phyloP scores from a whole-genome alignment of 2,329 filamentous ascomycete species.

The Verticillium klebahnii region DNA sequence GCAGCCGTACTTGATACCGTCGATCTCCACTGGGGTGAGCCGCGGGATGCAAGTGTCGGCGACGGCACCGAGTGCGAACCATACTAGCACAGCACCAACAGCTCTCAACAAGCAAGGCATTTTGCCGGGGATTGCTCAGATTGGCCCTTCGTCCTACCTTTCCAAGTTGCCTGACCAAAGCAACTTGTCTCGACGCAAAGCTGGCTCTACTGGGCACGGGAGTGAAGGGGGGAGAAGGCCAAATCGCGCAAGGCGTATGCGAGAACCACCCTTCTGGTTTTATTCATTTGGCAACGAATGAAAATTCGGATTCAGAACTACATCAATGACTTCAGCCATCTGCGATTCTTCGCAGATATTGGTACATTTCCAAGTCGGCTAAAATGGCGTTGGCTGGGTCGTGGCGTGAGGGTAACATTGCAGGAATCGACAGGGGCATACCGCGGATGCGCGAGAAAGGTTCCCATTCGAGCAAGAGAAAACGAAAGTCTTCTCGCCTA shows the following conservation, averaged over 20 bases:
- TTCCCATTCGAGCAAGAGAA: not conserved
- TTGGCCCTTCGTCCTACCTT: not conserved
- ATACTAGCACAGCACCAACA: not conserved
- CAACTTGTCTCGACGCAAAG: too few relatives aligned
- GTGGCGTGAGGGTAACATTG: not conserved
- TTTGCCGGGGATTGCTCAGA: not conserved
- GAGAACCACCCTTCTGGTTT: too few relatives aligned
- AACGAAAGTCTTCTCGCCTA: not conserved
- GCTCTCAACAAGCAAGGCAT: not conserved
- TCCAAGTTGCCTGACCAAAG: not conserved
- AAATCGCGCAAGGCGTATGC: too few relatives aligned
- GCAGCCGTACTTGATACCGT: slow-evolving; percentile 21
- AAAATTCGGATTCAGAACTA: not conserved
- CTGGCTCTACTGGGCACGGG: too few relatives aligned
- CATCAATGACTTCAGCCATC: not conserved
- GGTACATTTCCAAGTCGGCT: not conserved
- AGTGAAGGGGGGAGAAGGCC: too few relatives aligned
- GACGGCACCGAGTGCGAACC: not conserved
- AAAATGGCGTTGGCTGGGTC: not conserved
- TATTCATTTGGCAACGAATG: too few relatives aligned
- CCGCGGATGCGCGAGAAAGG: not conserved
- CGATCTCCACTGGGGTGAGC: slow-evolving; percentile 11
- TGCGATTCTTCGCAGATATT: not conserved
- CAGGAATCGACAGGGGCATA: not conserved
- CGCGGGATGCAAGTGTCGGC: not conserved